Conservation (phyloP, 371 early-diverging fungal genomes). For the Actinomortierella wolfii region DNA sequence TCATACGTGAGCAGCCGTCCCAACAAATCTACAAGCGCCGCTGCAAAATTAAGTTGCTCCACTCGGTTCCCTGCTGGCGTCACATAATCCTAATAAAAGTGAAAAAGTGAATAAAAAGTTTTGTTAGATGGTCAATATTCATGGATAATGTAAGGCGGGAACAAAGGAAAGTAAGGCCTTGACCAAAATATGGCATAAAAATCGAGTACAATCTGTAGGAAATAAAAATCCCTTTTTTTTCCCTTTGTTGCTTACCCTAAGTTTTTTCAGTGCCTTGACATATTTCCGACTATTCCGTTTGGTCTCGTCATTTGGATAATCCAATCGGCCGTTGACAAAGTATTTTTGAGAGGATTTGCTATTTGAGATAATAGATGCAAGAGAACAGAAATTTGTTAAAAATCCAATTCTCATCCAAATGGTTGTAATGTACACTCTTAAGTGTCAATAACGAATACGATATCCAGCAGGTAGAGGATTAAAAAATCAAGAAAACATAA, state of each 20-base stretch:
- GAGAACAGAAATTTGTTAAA: neutral
- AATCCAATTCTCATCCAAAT: too few species aligned
- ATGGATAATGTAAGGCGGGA: too few species aligned
- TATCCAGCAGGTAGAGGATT: neutral
- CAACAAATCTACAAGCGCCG: conserved; percentile 57
- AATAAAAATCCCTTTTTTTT: too few species aligned
- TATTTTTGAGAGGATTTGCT: conserved; percentile 62
- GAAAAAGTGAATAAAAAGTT: neutral
- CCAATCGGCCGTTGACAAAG: conserved; percentile 59
- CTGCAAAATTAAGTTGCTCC: conserved; percentile 25
- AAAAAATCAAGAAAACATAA: neutral
- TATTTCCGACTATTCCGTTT: conserved; percentile 67
- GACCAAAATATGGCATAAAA: neutral
- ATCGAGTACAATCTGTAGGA: neutral
- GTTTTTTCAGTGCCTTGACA: conserved; percentile 63
- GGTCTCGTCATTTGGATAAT: conserved; percentile 72
- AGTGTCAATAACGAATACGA: conserved; percentile 1
- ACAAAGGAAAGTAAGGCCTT: neutral
- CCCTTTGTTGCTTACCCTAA: conserved; percentile 51
- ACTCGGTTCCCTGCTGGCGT: conserved; percentile 20
- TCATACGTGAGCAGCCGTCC: conserved; percentile 67
- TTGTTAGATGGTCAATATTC: too few species aligned
- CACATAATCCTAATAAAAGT: conserved; percentile 19
- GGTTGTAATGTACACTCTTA: neutral
- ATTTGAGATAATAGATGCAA: conserved; percentile 4